Conservation (phyloP, 2,329 filamentous ascomycete species). For the Verticillium nubilum region DNA sequence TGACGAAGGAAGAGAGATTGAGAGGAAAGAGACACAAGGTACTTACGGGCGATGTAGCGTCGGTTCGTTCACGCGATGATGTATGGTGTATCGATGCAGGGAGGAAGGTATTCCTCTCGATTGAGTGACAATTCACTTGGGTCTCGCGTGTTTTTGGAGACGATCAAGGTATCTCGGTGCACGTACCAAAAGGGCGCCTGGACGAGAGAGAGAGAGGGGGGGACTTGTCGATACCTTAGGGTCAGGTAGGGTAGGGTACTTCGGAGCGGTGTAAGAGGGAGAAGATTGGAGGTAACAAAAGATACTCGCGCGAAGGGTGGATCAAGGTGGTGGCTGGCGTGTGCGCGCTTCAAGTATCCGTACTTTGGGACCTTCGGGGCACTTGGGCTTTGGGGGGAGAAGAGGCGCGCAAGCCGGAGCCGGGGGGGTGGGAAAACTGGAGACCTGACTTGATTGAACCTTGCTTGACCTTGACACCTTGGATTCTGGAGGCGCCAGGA, state of each 20-base stretch:
- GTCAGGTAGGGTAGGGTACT: not conserved
- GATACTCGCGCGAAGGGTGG: constrained; percentile 11
- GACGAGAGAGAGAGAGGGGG: not conserved
- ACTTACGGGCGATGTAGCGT: constrained; percentile 30
- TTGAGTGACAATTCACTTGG: not conserved
- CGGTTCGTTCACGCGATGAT: constrained; percentile 16
- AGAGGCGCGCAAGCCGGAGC: constrained; percentile 3
- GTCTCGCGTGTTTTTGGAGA: not conserved
- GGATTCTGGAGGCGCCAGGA: not conserved
- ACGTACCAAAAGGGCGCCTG: not conserved
- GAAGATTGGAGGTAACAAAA: constrained; percentile 10
- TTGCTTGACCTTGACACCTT: not conserved
- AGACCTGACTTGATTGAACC: too few relatives aligned
- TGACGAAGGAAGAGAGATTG: constrained; percentile 9
- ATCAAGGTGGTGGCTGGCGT: constrained; percentile 3
- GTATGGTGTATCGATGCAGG: constrained; percentile 12
- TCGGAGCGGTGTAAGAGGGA: not conserved
- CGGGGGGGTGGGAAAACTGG: not conserved
- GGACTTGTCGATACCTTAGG: too few relatives aligned
- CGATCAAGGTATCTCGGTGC: not conserved
- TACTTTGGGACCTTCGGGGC: constrained; percentile 1
- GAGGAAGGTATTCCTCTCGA: not conserved
- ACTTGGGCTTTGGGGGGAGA: constrained; percentile 2
- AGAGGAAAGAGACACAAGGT: constrained; percentile 14
- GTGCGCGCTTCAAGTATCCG: constrained; percentile 13